Percentiles rank a stretch among this genome's conserved stretches.
These are phyloP conservation scores for Apiospora rasikravindrae DNA, from an alignment of 2,329 filamentous ascomycete genomes.

Conservation along the genomic window DNA sequence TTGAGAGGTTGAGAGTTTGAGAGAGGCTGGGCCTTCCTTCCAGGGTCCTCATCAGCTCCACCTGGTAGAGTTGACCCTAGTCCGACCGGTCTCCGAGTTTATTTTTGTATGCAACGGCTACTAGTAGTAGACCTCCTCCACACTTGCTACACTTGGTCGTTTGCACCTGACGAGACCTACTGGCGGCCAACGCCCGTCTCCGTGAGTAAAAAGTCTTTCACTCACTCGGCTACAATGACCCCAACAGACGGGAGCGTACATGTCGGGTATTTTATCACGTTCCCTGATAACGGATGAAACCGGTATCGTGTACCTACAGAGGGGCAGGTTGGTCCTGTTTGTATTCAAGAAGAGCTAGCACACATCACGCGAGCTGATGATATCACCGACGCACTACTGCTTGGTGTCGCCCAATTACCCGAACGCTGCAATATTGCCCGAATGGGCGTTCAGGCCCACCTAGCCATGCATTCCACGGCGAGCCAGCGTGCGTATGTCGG, in stretches of 20 bases:
- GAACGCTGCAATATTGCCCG: neutral
- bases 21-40: neutral
- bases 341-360: neutral
- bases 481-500: neutral
- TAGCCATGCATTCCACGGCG: slow-evolving; percentile 11
- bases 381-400: neutral
- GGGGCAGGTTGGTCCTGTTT: neutral
- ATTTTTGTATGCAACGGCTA: neutral
- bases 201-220: neutral
- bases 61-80: slow-evolving; percentile 2
- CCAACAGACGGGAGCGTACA: neutral
- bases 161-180: neutral
- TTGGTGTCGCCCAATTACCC: neutral
- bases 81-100: neutral
- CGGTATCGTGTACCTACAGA: neutral
- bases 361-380: neutral
- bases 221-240: neutral
- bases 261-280: neutral
- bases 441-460: too few species aligned
- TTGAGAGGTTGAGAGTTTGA: neutral
- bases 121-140: neutral
- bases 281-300: neutral
- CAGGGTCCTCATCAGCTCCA: neutral
- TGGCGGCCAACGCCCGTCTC: neutral
- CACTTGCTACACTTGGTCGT: neutral